Evolutionary conservation across 306 rosid species (phyloP), one percentile per base, ranked within the genome.

Genomic region (Lupinus albus): DNA sequence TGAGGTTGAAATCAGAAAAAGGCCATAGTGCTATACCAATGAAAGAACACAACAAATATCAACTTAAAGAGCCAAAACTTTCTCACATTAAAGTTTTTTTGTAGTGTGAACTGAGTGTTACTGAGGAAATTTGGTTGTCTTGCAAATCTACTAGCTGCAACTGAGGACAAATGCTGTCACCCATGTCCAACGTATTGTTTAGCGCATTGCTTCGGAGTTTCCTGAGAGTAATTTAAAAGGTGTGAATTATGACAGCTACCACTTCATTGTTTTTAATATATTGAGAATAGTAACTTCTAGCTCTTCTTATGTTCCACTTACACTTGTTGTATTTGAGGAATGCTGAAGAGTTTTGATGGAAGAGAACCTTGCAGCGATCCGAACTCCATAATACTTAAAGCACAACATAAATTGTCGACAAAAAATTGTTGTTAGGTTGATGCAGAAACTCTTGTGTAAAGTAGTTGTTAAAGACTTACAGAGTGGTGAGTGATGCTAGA

Each of bases 271-370:
- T 25, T 21, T 25, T 25, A 25, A 25, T 25, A 25, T 25, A 25
- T 21, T 3, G 28, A 25, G 4, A 25, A 4, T 25, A 2, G 30
- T 25, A 2, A 3, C 30, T 25, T 25, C n/a, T 1, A 25, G 30
- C 3, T 25, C 30, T 25, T 25, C 28, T 25, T 25, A 25, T 25
- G 30, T 25, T 25, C 30, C 30, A 79, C 96, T 82, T 90, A 93
- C 99, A 93, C 86, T 93, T 88, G 97, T 69, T 93, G 92, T 71
- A 93, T 75, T 62, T 84, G 88, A 60, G 87, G 80, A 67, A 75
- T 75, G 86, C 85, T 69, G 82, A 93, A 90, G 45, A 93, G 73
- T 61, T 81, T 72, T 13, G 84, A 68, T 25, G 99, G 99, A 18
- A 93, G 77, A 39, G 77, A 32, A 46, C 99, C 99, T 78, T 80